Percentiles rank a stretch among this genome's conserved stretches.
These are phyloP conservation scores for Hydrangea macrophylla DNA, from an alignment of 148 eudicot species.

Conservation along the genomic window DNA sequence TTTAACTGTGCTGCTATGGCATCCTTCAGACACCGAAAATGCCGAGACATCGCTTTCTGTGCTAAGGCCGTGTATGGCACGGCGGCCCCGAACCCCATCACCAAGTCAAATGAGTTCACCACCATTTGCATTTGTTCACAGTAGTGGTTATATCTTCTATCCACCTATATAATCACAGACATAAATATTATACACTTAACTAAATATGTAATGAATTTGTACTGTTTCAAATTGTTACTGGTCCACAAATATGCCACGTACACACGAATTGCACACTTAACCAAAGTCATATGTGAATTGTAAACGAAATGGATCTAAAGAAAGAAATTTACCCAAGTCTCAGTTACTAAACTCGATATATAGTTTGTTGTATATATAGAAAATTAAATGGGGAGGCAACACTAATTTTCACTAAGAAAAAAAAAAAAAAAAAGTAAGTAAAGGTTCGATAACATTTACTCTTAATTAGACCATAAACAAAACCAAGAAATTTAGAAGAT, in stretches of 20 bases:
- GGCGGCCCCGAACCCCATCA: constrained; percentile 85
- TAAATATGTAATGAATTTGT: too few relatives aligned
- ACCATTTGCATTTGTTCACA: constrained; percentile 98
- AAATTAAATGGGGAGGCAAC: neutral
- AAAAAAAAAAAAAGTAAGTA: too few relatives aligned
- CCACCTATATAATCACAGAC: constrained; percentile 50
- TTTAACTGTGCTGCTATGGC: constrained; percentile 63
- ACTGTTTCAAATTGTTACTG: neutral
- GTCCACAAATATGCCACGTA: neutral
- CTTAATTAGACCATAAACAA: too few relatives aligned
- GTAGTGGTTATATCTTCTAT: constrained; percentile 79
- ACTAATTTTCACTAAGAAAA: neutral
- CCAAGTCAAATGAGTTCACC: constrained; percentile 81
- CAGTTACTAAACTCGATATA: too few relatives aligned
- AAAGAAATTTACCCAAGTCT: too few relatives aligned
- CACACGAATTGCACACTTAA: neutral
- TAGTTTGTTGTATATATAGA: too few relatives aligned
- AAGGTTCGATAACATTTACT: too few relatives aligned
- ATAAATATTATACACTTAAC: too few relatives aligned
- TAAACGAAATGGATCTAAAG: too few relatives aligned
- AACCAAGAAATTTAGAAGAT: too few relatives aligned
- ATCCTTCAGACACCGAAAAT: constrained; percentile 83
- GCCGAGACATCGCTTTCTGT: constrained; percentile 94
- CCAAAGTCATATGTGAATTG: neutral
- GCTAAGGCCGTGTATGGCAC: constrained; percentile 82